Base-by-base conservation (phyloP, 306 rosid species). In the Chamaecrista fasciculata region DNA sequence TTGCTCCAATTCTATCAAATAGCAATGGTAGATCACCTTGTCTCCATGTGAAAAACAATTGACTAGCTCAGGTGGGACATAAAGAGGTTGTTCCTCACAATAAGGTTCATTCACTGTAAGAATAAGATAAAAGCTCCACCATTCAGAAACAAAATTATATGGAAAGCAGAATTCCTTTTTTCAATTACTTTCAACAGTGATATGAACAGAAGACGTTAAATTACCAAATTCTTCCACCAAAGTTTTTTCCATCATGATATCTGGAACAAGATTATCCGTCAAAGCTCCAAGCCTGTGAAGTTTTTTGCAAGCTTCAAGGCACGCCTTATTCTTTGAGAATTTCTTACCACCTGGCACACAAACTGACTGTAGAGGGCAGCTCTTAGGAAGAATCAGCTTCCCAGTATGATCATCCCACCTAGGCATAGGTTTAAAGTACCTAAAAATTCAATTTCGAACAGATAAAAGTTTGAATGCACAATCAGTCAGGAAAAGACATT, bases 261-360 rank as follows among this genome's bases (percentile, higher is more conserved):
- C 85, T 11, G 97, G 91, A 58, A 88, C 89, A 70, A 93, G 97
- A 66, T 83, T 77, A 78, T 90, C 91, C 0, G 93, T 86, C 71
- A 93, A 81, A 64, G 96, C 97, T 44, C 94, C 98, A 74, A 77
- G 68, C 64, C 85, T 69, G 53, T 93, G 98, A 75, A 90, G 96
- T 82, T 83, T 77, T 72, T 83, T 93, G 81, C 98, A 93, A 23
- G 96, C 97, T 85, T 93, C 90, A 75, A 93, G 91, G 72, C 97
- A 93, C 39, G 96, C 94, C 31, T 64, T 73, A 57, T 86, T 86
- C 87, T 90, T 90, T 42, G 81, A 48, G 62, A 42, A 1, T 63
- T 83, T 90, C 14, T 8, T 14, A 48, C 79, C 76, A 40, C 89
- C 90, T 73, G 85, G 50, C 4, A 83, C 88, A 42, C 23, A 36